Evolutionary conservation across 2,329 filamentous ascomycete genomes (phyloP), one percentile per base, ranked within the genome.

Genomic region (Arthrobotrys conoides): DNA sequence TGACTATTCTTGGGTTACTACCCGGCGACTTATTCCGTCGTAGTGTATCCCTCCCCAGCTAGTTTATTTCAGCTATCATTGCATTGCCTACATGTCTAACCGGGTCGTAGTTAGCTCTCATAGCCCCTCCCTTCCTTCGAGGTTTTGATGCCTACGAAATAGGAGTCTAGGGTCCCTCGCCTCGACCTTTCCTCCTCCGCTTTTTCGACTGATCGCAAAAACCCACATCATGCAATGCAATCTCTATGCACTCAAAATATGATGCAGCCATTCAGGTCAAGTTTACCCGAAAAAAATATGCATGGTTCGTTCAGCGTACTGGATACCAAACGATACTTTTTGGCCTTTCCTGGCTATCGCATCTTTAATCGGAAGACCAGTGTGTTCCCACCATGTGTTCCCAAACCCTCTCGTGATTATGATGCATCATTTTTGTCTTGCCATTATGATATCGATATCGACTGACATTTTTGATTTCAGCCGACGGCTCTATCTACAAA

Each of bases 181-280:
- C 22, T 38, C 46, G 46, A 36, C 6, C 59, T 51, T 22, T 57
- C 53, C 38, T 65, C 38, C 69, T 57, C 59, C 36, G 30, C 65
- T 49, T 38, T n/a, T 30, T 30, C 70, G 41, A 65, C 20, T 61
- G 55, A 67, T 67, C 48, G 63, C 30, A 53, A 44, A 44, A 53
- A n/a, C 63, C 53, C 55, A 36, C 33, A 14, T 63, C 12, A 75
- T 75, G 63, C 71, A 75, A 75, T 75, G 71, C 71, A 75, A 69
- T 75, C 44, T 36, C 44, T 61, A 75, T 75, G 71, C 71, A 75
- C 64, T 68, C 71, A 75, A 75, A 44, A 44, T 44, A 61, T 63
- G 64, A 69, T 30, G 24, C 64, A 69, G 61, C 49, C 61, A 66
- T 64, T 67, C 70, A 61, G 18, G 51, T 61, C 57, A 61, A 27